Evolutionary conservation across 2,329 filamentous ascomycete species (phyloP).

Genomic region (Leptographium wingfieldii): DNA sequence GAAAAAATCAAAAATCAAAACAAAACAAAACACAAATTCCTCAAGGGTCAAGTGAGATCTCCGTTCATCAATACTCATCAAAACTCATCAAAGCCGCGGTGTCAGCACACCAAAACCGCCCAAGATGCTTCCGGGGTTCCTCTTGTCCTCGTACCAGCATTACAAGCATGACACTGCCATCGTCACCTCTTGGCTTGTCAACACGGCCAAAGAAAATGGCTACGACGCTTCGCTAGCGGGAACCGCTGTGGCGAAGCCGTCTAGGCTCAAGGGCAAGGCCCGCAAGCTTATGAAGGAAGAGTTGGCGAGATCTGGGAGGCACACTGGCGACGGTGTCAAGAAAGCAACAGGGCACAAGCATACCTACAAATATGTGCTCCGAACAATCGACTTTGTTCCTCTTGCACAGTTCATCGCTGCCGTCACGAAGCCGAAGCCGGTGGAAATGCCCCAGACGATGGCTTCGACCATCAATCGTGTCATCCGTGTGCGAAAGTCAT

Average conservation of each 20-base stretch:
- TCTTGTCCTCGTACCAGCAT: conserved; percentile 22
- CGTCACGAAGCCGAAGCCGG: conserved; percentile 13
- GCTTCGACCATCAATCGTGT: conserved; percentile 21
- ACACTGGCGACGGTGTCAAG: neutral
- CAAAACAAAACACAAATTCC: too few relatives aligned
- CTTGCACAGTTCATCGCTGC: conserved; percentile 24
- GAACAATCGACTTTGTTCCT: conserved; percentile 24
- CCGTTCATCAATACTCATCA: neutral
- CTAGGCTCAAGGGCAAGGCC: conserved; percentile 18
- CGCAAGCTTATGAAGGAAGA: conserved; percentile 14
- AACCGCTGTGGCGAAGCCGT: neutral
- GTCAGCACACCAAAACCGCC: neutral
- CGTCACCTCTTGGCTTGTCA: conserved; percentile 28
- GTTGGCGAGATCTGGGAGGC: neutral
- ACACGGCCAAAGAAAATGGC: conserved; percentile 24
- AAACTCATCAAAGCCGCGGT: neutral
- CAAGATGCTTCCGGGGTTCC: conserved; percentile 5
- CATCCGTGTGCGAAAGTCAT: conserved; percentile 22
- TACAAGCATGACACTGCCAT: conserved; percentile 29
- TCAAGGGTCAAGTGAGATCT: too few relatives aligned
- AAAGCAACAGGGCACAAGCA: neutral
- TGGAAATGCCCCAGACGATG: conserved; percentile 19
- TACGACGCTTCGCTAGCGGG: conserved; percentile 11
- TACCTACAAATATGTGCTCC: conserved; percentile 20
- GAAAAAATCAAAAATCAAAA: too few relatives aligned